Base-by-base conservation (phyloP, 2,329 filamentous ascomycete species). In the Hypoxylon sp. region DNA sequence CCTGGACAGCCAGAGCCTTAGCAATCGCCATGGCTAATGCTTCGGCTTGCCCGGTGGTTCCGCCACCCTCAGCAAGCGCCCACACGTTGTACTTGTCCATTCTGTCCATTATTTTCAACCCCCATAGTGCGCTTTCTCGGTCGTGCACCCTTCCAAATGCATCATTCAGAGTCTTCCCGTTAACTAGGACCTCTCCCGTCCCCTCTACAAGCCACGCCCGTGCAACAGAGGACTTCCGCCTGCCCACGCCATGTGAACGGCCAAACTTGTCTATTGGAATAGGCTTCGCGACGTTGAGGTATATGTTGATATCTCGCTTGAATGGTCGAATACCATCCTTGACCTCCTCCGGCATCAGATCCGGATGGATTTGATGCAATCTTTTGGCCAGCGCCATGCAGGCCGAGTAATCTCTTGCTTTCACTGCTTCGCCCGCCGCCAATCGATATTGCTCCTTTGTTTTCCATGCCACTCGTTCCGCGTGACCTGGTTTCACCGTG, bases 11-110 rank as follows among this genome's bases (percentile, higher is more conserved):
- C 76, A 99, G 81, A 20, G 92, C 94, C 79, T 94, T 95, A 59
- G 91, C 91, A 75, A 98, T 86, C 19, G 92, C 95, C 79, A 99
- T 79, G 43, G 94, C 96, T 73, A 98, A 86, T 32, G 95, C 94
- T 79, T 99, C 95, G 6, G 95, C 94, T 79, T 99, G 96, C 2
- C 95, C 95, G 51, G 95, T 99, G 49, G 91, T 91, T 71, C 95
- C 95, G 69, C 95, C 95, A 58, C 95, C 95, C 62, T 86, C 84
- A 2, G 93, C 92, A 51, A 91, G 80, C 55, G 90, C 94, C 89
- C 93, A 99, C 3, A 97, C 88, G 74, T 99, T 99, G 83, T 99
- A 99, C 79, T 97, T 98, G 83, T 97, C 93, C 68, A 97, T 79
- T 67, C 95, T 85, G 44, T 91, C 84, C 22, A 93, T 96, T 51